A percentile compares a stretch with the other conserved stretches of the same genome.
Conservation (phyloP, 768 basidiomycete genomes). For the Boletus tylopilopsis region DNA sequence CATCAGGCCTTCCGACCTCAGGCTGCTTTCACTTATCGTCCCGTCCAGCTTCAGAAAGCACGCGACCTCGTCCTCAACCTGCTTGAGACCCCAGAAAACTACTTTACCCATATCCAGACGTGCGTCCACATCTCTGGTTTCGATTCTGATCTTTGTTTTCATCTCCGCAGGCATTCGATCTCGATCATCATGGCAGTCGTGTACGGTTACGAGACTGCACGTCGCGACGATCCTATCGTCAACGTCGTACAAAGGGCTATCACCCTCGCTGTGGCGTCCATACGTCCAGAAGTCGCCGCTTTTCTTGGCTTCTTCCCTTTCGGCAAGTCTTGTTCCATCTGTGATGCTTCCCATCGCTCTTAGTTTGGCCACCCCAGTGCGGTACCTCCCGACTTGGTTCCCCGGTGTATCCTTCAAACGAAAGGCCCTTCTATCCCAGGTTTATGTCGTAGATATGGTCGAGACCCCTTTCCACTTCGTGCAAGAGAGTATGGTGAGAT, state of each 20-base stretch:
- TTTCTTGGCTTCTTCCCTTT: too few relatives aligned
- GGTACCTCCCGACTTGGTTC: constrained; percentile 37
- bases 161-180: constrained; percentile 18
- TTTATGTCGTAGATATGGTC: constrained; percentile 20
- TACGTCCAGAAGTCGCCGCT: too few relatives aligned
- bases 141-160: not conserved
- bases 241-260: too few relatives aligned
- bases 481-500: constrained; percentile 30
- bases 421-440: constrained; percentile 21
- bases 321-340: too few relatives aligned
- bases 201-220: constrained; percentile 28
- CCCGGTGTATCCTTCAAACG: constrained; percentile 37
- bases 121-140: not conserved
- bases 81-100: constrained; percentile 25
- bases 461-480: constrained; percentile 33
- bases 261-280: too few relatives aligned
- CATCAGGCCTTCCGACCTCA: constrained; percentile 35
- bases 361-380: constrained; percentile 25
- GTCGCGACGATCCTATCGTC: constrained; percentile 23
- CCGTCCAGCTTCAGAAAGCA: constrained; percentile 31
- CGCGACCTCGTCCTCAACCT: constrained; percentile 31
- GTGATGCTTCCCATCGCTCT: not conserved
- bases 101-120: constrained; percentile 23
- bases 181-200: constrained; percentile 30
- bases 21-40: constrained; percentile 26